Evolutionary conservation across 306 rosid genomes (phyloP).

Genomic region (Cucumis sativus): DNA sequence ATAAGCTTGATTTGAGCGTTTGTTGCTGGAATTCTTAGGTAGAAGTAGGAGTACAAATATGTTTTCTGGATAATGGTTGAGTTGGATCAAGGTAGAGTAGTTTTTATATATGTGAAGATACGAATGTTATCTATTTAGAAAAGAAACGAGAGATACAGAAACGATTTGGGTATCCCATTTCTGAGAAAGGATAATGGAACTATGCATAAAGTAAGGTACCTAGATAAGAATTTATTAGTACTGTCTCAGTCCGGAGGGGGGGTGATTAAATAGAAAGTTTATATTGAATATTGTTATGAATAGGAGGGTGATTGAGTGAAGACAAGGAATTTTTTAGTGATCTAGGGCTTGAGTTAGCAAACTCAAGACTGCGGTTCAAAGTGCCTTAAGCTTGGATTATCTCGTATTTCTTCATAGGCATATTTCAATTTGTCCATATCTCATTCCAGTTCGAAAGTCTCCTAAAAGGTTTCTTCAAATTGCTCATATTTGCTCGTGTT

Average conservation of each 20-base stretch:
- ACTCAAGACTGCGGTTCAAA: too few species aligned
- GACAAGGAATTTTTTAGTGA: too few species aligned
- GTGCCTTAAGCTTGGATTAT: too few species aligned
- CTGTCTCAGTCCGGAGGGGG: too few species aligned
- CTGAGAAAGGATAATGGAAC: not conserved
- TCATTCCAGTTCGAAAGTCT: too few species aligned
- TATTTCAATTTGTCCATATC: too few species aligned
- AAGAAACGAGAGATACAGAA: not conserved
- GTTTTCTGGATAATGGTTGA: not conserved
- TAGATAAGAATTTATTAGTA: too few species aligned
- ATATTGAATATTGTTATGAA: too few species aligned
- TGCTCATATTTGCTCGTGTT: not conserved
- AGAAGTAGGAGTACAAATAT: not conserved
- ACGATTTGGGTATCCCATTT: not conserved
- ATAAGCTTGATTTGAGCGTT: not conserved
- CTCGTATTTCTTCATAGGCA: too few species aligned
- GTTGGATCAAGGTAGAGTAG: not conserved
- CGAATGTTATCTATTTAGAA: not conserved
- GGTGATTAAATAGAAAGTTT: too few species aligned
- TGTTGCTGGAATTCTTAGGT: not conserved
- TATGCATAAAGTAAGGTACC: not conserved
- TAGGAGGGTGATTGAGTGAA: too few species aligned
- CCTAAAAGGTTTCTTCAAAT: not conserved
- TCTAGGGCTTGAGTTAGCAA: too few species aligned
- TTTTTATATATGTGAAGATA: not conserved